Evolutionary conservation across 257 asterid genomes (phyloP).

Genomic region (Catharanthus roseus): DNA sequence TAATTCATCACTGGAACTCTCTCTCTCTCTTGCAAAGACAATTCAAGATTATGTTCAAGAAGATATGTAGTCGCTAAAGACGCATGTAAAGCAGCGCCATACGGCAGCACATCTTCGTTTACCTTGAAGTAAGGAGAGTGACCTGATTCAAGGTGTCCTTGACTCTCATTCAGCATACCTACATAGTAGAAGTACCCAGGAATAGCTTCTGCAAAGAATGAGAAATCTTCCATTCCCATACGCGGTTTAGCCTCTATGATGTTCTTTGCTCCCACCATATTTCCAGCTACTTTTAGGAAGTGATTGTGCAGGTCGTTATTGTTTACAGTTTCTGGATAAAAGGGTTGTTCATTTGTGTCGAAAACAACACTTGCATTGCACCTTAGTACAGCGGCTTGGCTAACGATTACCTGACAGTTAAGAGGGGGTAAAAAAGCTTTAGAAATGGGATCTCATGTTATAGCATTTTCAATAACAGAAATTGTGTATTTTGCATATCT

Average conservation of each 20-base stretch:
- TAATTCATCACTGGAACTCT: constrained; percentile 39
- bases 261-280: constrained; percentile 38
- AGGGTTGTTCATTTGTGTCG: constrained; percentile 27
- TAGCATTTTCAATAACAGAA: background rate
- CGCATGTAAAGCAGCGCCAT: constrained; percentile 68
- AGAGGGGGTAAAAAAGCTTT: too few relatives aligned
- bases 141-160: constrained; percentile 29
- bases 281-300: constrained; percentile 32
- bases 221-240: constrained; percentile 66
- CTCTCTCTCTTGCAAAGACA: constrained; percentile 2
- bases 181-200: constrained; percentile 52
- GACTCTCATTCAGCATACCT: constrained; percentile 51
- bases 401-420: constrained; percentile 37
- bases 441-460: background rate
- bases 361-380: constrained; percentile 49
- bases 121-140: constrained; percentile 49
- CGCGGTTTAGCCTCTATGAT: constrained; percentile 26
- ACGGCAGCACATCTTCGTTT: constrained; percentile 58
- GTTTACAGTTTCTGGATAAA: constrained; percentile 53
- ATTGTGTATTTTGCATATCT: background rate
- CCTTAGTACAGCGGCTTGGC: constrained; percentile 57
- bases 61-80: constrained; percentile 45
- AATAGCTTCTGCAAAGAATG: constrained; percentile 49
- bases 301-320: constrained; percentile 39
- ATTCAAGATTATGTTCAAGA: constrained; percentile 23